Conservation (phyloP, 371 early-diverging fungal genomes). For the Mortierella polycephala region DNA sequence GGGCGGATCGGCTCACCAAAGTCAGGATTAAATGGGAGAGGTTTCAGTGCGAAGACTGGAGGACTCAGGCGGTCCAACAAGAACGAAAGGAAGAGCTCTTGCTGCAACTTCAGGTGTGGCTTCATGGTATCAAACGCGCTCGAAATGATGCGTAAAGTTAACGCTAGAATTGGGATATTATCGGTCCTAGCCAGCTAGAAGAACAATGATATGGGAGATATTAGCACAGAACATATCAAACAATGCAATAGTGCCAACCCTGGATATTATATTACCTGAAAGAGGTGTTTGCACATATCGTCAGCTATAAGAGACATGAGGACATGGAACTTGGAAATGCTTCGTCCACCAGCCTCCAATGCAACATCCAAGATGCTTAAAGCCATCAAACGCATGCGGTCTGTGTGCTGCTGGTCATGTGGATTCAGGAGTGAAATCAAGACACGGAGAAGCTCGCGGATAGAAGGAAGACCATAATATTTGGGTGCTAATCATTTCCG, state of each 20-base stretch:
- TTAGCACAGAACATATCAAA: neutral
- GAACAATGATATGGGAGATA: neutral
- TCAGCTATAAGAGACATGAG: slow-evolving; percentile 81
- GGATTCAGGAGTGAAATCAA: slow-evolving; percentile 92
- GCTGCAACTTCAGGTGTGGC: slow-evolving; percentile 77
- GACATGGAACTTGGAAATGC: slow-evolving; percentile 75
- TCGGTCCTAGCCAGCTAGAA: slow-evolving; percentile 68
- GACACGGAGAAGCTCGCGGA: slow-evolving; percentile 89
- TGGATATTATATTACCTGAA: slow-evolving; percentile 66
- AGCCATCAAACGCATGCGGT: slow-evolving; percentile 92
- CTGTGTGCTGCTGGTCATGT: slow-evolving; percentile 90
- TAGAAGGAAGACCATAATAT: slow-evolving; percentile 86
- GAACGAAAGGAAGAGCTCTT: slow-evolving; percentile 83
- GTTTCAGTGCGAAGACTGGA: slow-evolving; percentile 55
- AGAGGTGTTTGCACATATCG: slow-evolving; percentile 87
- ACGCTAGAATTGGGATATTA: slow-evolving; percentile 67
- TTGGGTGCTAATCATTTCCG: slow-evolving; percentile 49
- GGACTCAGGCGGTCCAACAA: slow-evolving; percentile 74
- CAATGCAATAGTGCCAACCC: neutral
- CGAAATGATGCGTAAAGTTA: slow-evolving; percentile 74
- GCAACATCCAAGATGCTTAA: slow-evolving; percentile 82
- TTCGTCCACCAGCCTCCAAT: slow-evolving; percentile 86
- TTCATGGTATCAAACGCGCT: slow-evolving; percentile 81
- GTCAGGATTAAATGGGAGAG: slow-evolving; percentile 37
- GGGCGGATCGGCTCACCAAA: slow-evolving; percentile 47